Evolutionary conservation across 768 basidiomycete genomes (phyloP).

Genomic region (Mycena polygramma): DNA sequence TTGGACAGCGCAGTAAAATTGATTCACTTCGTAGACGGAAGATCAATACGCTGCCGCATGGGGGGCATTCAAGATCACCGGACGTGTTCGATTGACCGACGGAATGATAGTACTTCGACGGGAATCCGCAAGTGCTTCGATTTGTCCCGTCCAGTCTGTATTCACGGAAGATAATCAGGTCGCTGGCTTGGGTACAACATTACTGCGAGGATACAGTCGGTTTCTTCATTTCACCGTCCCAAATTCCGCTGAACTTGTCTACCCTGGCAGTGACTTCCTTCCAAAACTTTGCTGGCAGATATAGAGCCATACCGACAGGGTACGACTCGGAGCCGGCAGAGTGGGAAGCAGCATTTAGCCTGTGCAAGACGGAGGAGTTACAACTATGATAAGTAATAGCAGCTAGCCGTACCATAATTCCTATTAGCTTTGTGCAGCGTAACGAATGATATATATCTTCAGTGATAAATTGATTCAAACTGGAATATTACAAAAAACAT

Average conservation of each 20-base stretch:
- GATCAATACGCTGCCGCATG: slow-evolving; percentile 62
- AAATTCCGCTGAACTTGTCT: slow-evolving; percentile 5
- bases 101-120: slow-evolving; percentile 69
- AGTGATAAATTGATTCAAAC: no score
- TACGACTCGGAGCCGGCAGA: slow-evolving; percentile 51
- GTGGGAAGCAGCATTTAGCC: slow-evolving; percentile 68
- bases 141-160: not conserved
- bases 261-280: slow-evolving; percentile 58
- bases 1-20: not conserved
- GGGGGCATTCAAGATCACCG: slow-evolving; percentile 68
- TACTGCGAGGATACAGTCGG: slow-evolving; percentile 66
- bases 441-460: not conserved
- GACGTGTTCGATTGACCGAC: slow-evolving; percentile 70
- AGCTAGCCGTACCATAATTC: not conserved
- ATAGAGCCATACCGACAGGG: slow-evolving; percentile 51
- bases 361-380: slow-evolving; percentile 50
- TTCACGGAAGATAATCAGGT: slow-evolving; percentile 33
- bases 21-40: slow-evolving; percentile 54
- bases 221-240: not conserved
- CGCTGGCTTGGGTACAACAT: slow-evolving; percentile 49
- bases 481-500: not conserved
- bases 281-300: slow-evolving; percentile 65
- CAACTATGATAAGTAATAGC: slow-evolving; percentile 17
- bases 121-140: slow-evolving; percentile 58
- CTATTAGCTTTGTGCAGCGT: not conserved